Base-by-base conservation (phyloP, 306 rosid species). In the Trifolium dubium region DNA sequence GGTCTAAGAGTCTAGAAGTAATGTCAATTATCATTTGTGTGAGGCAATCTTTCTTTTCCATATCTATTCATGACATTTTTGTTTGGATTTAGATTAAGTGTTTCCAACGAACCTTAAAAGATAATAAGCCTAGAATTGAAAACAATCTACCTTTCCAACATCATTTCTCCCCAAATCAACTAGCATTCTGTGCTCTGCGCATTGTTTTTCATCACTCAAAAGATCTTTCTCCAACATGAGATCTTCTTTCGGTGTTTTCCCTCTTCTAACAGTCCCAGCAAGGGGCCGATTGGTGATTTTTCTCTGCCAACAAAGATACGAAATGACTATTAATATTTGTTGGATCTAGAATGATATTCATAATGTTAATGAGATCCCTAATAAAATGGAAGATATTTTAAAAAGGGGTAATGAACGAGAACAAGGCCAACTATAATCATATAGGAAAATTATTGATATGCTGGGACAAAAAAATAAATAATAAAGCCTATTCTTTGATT, bases 91-190 rank as follows among this genome's bases (percentile, higher is more conserved):
- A 54, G 49, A 66, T 53, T 46, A 40, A 54, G 50, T 17, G 29
- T 76, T 55, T 31, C 17, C 29, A 10, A 11, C 15, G 8, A 67
- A 55, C 50, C 37, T 43, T 10, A 47, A 49, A 79, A 75, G 19
- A 68, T 60, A 41, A n/a, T 50, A 53, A 62, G 49, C 69, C 51
- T 10, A 56, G 60, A 82, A 59, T 61, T 11, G 73, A 81, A 77
- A 72, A 79, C 61, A 14, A 65, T 39, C 64, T 50, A 93, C 99
- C 99, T 86, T 94, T 74, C 99, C 99, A 13, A 94, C 99, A 46
- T 94, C 97, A 79, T 92, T 94, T 83, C 99, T 88, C 53, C 99
- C 99, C 86, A 92, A 83, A 76, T 94, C 99, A 76, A 94, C 99
- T 12, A 92, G 85, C 99, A 92, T 94, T 61, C 87, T 88, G 41